Conservation (phyloP, 495 filamentous ascomycete species). For the Xylaria scruposa region DNA sequence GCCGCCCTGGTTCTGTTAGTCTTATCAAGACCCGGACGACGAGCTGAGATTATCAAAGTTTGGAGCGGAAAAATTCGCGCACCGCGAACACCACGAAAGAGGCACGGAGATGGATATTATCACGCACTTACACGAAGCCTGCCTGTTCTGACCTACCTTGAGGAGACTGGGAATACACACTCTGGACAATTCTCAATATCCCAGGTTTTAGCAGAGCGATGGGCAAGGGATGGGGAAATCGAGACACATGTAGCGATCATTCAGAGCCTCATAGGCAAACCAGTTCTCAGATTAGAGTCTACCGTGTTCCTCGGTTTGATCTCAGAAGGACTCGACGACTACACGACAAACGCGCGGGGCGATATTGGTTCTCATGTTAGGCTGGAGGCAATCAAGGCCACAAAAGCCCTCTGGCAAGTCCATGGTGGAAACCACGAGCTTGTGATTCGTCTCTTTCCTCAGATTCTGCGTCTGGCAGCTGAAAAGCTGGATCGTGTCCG, state of each 20-base stretch:
- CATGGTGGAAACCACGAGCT: constrained; percentile 30
- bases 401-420: constrained; percentile 51
- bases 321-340: constrained; percentile 75
- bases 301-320: constrained; percentile 48
- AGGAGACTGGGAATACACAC: constrained; percentile 3
- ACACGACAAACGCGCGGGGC: constrained; percentile 83
- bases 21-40: constrained; percentile 38
- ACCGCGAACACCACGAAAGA: constrained; percentile 37
- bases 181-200: constrained; percentile 23
- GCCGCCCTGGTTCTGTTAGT: constrained; percentile 50
- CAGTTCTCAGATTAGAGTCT: constrained; percentile 43
- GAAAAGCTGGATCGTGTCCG: constrained; percentile 93
- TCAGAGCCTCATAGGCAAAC: constrained; percentile 60
- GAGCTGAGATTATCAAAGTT: constrained; percentile 41
- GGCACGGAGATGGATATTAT: constrained; percentile 50
- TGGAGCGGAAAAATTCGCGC: constrained; percentile 48
- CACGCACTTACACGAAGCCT: constrained; percentile 46
- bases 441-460: constrained; percentile 45
- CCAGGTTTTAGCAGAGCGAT: constrained; percentile 43
- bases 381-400: constrained; percentile 74
- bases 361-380: constrained; percentile 88
- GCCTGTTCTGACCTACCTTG: constrained; percentile 7
- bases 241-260: constrained; percentile 67
- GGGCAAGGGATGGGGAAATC: constrained; percentile 54
- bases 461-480: constrained; percentile 71